Base-by-base conservation (phyloP, 2,329 filamentous ascomycete species). In the Fusarium musae region DNA sequence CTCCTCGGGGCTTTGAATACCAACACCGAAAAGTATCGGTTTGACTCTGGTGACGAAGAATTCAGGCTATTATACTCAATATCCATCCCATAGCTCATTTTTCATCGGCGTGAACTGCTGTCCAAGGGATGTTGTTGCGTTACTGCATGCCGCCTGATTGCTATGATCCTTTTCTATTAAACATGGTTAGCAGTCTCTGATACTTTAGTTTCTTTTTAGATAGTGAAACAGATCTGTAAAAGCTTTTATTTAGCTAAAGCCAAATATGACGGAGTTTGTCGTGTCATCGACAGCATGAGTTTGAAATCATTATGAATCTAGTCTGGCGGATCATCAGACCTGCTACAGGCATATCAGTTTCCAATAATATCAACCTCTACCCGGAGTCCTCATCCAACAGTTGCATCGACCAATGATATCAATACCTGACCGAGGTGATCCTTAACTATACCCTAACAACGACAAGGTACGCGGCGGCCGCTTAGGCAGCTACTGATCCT, bases 161-260 rank as follows among this genome's bases (percentile, higher is more conserved):
- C 16, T 26, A 21, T 16, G n/a, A 16, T 9, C 8, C 13, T 36
- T 23, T 10, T 26, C 9, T 10, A 7, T 5, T 3, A 26, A 53
- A 4, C 23, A 6, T 21, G 17, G 10, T 53, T 2, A 2, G 17
- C 23, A 37, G 30, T 26, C 6, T 16, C 49, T 2, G 5, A 34
- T 23, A 6, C 6, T 12, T 37, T 21, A 9, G 5, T 11, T 11
- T 53, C 4, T 23, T 19, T 36, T 6, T 11, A 3, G 23, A 28
- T 8, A 15, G 23, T 15, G 1, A 5, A 37, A 16, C 13, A 21
- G 17, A 37, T 28, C 49, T 53, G 17, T 12, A 21, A 2, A 53
- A 11, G 2, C 17, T 9, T 21, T 26, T 19, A 3, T 12, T 11
- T 9, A 11, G 19, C 0, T 7, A 10, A 36, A 17, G 2, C 4